Evolutionary conservation across 2,329 filamentous ascomycete genomes (phyloP).

Genomic region (Penicillium sp.): DNA sequence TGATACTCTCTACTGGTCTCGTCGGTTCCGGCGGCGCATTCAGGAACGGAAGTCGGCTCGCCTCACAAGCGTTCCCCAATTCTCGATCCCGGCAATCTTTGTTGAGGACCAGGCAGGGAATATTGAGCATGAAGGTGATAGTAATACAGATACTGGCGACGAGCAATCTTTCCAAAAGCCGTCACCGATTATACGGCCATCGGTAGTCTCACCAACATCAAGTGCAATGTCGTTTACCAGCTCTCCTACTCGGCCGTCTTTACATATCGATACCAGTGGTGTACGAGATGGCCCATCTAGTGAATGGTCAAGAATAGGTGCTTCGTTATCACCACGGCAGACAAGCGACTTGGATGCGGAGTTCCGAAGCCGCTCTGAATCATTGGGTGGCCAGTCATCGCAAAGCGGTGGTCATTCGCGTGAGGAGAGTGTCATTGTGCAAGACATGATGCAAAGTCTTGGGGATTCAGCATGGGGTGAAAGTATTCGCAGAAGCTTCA

Average conservation of each 20-base stretch:
- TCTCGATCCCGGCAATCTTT: conserved; percentile 83
- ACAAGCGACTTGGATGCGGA: not conserved
- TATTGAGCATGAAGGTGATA: conserved; percentile 15
- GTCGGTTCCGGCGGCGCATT: conserved; percentile 72
- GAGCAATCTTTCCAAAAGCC: conserved; percentile 23
- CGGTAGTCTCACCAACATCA: conserved; percentile 4
- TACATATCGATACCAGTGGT: conserved; percentile 14
- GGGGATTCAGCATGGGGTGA: conserved; percentile 91
- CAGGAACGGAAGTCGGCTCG: conserved; percentile 69
- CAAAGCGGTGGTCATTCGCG: conserved; percentile 47
- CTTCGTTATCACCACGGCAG: conserved; percentile 12
- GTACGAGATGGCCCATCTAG: not conserved
- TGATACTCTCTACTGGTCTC: conserved; percentile 83
- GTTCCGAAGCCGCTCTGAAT: not conserved
- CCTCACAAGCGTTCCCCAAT: conserved; percentile 72
- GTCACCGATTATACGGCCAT: conserved; percentile 16
- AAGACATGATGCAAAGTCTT: conserved; percentile 77
- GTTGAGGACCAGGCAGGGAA: conserved; percentile 69
- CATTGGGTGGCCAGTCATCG: conserved; percentile 15
- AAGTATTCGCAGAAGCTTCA: conserved; percentile 84
- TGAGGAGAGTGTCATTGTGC: conserved; percentile 66
- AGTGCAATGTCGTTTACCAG: conserved; percentile 1
- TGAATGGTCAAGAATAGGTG: conserved; percentile 13
- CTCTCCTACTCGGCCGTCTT: conserved; percentile 13
- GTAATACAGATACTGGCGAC: not conserved